Conservation (phyloP, 345 rosid species). For the Bruguiera sexangula region DNA sequence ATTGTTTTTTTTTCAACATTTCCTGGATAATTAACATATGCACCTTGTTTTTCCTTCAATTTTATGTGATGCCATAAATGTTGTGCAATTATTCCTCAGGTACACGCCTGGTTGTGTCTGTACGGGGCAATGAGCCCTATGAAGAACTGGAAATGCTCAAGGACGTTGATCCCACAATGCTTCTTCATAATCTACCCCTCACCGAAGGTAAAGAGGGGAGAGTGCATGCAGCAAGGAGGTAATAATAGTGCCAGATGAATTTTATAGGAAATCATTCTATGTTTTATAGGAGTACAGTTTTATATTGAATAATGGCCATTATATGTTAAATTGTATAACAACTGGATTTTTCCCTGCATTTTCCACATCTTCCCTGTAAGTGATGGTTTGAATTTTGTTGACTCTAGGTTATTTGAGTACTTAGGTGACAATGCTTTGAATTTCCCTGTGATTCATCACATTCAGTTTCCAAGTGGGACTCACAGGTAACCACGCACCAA, state of each 20-base stretch:
- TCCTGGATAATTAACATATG: no score
- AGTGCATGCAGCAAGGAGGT: conserved; percentile 99
- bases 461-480: conserved; percentile 62
- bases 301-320: no score
- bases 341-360: not conserved
- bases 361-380: not conserved
- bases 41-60: no score
- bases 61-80: conserved; percentile 1
- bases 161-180: conserved; percentile 64
- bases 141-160: conserved; percentile 78
- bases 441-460: conserved; percentile 92
- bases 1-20: not conserved
- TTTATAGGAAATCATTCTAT: not conserved
- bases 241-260: conserved; percentile 14
- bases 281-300: no score
- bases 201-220: conserved; percentile 72
- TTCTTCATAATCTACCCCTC: conserved; percentile 75
- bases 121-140: conserved; percentile 76
- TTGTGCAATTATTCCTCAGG: conserved; percentile 39
- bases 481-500: conserved; percentile 53
- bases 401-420: conserved; percentile 80
- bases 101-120: conserved; percentile 80
- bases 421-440: conserved; percentile 58
- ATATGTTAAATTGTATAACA: not conserved
- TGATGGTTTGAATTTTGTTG: conserved; percentile 14